These are phyloP conservation scores for Globisporangium irregulare DNA, from an alignment of 352 stramenopile genomes.

Conservation along the genomic window DNA sequence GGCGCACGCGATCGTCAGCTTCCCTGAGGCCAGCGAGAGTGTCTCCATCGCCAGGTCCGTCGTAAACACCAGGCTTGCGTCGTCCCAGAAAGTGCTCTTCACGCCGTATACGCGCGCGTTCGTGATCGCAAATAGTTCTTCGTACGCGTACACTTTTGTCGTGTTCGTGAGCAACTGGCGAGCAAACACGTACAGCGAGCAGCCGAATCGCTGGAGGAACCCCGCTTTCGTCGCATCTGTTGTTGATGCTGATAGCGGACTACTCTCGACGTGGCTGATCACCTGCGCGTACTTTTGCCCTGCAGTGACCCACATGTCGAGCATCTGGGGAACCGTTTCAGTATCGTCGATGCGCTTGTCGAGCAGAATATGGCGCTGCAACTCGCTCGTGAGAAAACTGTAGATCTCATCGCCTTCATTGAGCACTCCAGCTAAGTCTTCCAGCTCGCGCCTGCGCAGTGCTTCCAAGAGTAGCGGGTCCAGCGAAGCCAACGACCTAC, in stretches of 20 bases:
- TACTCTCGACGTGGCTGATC: conserved; percentile 33
- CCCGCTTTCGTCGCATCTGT: conserved; percentile 17
- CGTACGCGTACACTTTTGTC: conserved; percentile 61
- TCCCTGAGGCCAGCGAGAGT: conserved; percentile 55
- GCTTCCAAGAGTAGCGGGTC: conserved; percentile 19
- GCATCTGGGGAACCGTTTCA: conserved; percentile 48
- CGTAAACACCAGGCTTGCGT: conserved; percentile 31
- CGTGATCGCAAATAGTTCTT: conserved; percentile 52
- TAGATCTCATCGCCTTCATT: conserved; percentile 71
- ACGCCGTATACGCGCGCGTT: conserved; percentile 52
- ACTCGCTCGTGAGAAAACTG: conserved; percentile 41
- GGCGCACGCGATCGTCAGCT: conserved; percentile 41
- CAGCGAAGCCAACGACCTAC: neutral
- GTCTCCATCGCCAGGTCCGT: conserved; percentile 56
- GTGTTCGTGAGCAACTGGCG: conserved; percentile 55
- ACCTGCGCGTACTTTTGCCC: conserved; percentile 68
- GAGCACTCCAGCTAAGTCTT: conserved; percentile 23
- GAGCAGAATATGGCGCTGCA: conserved; percentile 30
- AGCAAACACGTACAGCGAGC: conserved; percentile 59
- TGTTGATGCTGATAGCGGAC: neutral
- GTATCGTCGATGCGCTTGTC: conserved; percentile 30
- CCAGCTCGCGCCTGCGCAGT: conserved; percentile 14
- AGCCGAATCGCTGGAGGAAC: conserved; percentile 49
- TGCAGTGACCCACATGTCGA: conserved; percentile 64
- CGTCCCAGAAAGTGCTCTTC: conserved; percentile 33